Conservation (phyloP, 1,139 yeast genomes). For the Hemisphaericaspora xylofermentans region DNA sequence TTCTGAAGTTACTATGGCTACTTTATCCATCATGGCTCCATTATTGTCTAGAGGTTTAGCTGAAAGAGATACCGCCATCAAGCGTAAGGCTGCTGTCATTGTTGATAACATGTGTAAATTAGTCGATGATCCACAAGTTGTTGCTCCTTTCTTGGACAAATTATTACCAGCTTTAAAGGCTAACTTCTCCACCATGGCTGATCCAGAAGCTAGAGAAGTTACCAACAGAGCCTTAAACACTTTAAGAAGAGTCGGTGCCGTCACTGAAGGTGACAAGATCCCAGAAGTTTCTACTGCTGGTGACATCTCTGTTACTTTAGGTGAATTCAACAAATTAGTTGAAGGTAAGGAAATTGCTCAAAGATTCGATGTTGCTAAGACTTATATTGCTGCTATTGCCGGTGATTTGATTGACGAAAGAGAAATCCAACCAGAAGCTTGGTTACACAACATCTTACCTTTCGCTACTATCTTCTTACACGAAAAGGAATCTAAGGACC, state of each 20-base stretch:
- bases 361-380: constrained; percentile 75
- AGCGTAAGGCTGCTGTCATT: constrained; percentile 99
- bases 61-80: constrained; percentile 98
- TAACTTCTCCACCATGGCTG: constrained; percentile 95
- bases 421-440: constrained; percentile 86
- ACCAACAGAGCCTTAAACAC: constrained; percentile 96
- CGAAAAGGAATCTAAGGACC: constrained; percentile 86
- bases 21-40: constrained; percentile 99
- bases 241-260: constrained; percentile 98
- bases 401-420: constrained; percentile 99
- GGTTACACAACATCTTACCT: constrained; percentile 87
- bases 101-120: constrained; percentile 99
- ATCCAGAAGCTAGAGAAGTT: constrained; percentile 99
- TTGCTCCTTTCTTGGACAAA: constrained; percentile 96
- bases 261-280: constrained; percentile 80
- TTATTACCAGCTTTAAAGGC: constrained; percentile 94
- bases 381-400: constrained; percentile 91
- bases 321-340: constrained; percentile 73
- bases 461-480: constrained; percentile 95
- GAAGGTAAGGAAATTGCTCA: constrained; percentile 66
- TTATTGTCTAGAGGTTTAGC: constrained; percentile 98
- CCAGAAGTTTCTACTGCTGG: constrained; percentile 99
- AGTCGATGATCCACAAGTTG: constrained; percentile 99
- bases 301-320: constrained; percentile 85
- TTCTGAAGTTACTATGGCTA: constrained; percentile 99